These are phyloP conservation scores for Aspergillus sp. DNA, from an alignment of 2,329 filamentous ascomycete species.

Conservation along the genomic window DNA sequence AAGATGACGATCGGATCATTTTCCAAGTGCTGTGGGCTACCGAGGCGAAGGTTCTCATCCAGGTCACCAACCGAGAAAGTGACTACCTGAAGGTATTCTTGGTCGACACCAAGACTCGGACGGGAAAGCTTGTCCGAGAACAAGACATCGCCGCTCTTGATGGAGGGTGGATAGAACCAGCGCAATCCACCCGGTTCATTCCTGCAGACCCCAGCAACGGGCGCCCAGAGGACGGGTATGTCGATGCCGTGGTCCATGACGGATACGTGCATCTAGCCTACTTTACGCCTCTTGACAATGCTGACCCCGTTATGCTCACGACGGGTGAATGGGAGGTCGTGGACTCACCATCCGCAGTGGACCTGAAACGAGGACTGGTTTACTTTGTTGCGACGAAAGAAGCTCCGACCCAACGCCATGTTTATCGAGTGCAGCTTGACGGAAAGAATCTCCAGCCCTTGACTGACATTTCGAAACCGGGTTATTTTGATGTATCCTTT, in stretches of 20 bases:
- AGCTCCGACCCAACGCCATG: constrained; percentile 82
- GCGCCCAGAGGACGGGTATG: constrained; percentile 80
- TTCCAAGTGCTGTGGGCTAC: constrained; percentile 93
- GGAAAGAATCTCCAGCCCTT: constrained; percentile 71
- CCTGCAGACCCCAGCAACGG: constrained; percentile 78
- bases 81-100: constrained; percentile 85
- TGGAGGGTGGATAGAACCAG: constrained; percentile 96
- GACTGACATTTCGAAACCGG: constrained; percentile 70
- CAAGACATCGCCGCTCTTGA: constrained; percentile 82
- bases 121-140: constrained; percentile 74
- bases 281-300: constrained; percentile 82
- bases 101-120: constrained; percentile 72
- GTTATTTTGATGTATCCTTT: constrained; percentile 81
- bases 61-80: constrained; percentile 91
- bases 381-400: constrained; percentile 90
- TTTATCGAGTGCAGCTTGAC: constrained; percentile 86
- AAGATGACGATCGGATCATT: constrained; percentile 80
- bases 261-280: constrained; percentile 91
- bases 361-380: constrained; percentile 79
- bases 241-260: constrained; percentile 84
- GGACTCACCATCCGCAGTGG: constrained; percentile 77
- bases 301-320: constrained; percentile 81
- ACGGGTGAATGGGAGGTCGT: constrained; percentile 91
- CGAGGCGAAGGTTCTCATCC: constrained; percentile 73
- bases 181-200: constrained; percentile 79